Evolutionary conservation across 805 yeast genomes (phyloP), one percentile per base, ranked within the genome.

Genomic region (Hanseniaspora nectarophila): DNA sequence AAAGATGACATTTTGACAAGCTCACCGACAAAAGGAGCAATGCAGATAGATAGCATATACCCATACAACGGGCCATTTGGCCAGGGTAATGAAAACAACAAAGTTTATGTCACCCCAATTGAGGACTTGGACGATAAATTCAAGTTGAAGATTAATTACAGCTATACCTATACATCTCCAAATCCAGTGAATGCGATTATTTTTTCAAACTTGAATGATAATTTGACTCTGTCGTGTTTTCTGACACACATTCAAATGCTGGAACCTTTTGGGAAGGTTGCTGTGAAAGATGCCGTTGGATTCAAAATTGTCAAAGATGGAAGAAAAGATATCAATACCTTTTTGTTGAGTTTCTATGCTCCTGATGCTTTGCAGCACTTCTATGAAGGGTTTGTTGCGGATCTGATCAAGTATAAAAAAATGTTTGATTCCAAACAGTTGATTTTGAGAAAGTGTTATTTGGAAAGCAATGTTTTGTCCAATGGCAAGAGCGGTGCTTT

Each of bases 401-500:
- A 33, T 40, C 21, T 47, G 13, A 13, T 18, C 7, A 39, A 47
- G 15, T 47, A 34, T 34, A 40, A 39, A 16, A 40, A 32, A 28
- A 1, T 10, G 9, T 40, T 47, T 15, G 31, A 47, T 31, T 47
- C 51, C 23, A 43, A 21, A 10, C 24, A 47, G 13, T n/a, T 47
- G 12, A 34, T 47, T 15, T 47, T 47, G 24, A 47, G 35, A 40
- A 47, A 47, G 34, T 47, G 51, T 26, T 18, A 31, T 23, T 40
- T 47, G 12, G 37, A 47, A 39, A 45, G 43, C 16, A 35, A 13
- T 20, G 28, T 35, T 28, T 20, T 37, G 40, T 26, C 43, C 21
- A 40, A 40, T 8, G 43, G 24, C 21, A 40, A 37, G 26, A 21
- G 10, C 13, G 40, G 21, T 37, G 40, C 13, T 21, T 21, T 37